Conservation (phyloP, 2,329 filamentous ascomycete genomes). For the Penicillium concentricum region DNA sequence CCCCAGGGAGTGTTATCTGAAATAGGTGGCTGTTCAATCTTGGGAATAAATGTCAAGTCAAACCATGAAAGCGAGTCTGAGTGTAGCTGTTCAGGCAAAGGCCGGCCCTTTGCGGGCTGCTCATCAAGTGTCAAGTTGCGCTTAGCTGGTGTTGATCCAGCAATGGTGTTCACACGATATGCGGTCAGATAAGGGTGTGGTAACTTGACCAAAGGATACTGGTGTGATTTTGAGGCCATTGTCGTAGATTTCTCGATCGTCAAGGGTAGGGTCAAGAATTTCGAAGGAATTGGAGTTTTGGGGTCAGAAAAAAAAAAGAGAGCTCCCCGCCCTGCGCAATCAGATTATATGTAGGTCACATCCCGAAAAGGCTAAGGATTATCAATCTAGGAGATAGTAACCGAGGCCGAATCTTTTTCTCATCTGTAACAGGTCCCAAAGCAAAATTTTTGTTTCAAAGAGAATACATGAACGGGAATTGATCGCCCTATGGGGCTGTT, state of each 20-base stretch:
- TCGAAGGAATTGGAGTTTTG: neutral
- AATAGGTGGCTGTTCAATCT: conserved; percentile 17
- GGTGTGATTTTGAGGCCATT: conserved; percentile 15
- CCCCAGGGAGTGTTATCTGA: conserved; percentile 41
- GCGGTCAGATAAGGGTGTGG: conserved; percentile 49
- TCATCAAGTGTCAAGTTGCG: conserved; percentile 37
- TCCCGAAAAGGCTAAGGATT: neutral
- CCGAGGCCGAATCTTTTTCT: neutral
- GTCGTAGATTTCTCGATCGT: neutral
- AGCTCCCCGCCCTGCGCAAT: neutral
- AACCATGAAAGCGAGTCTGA: conserved; percentile 38
- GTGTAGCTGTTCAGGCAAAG: conserved; percentile 42
- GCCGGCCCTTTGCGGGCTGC: conserved; percentile 28
- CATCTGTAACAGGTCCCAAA: neutral
- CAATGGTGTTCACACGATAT: conserved; percentile 39
- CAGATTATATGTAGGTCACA: conserved; percentile 3
- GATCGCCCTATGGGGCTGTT: neutral
- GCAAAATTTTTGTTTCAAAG: neutral
- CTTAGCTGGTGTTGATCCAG: conserved; percentile 27
- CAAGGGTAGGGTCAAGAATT: neutral
- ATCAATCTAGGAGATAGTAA: conserved; percentile 1
- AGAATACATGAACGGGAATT: too few species aligned
- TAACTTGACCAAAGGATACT: conserved; percentile 45
- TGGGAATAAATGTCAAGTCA: conserved; percentile 30
- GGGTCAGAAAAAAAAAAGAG: neutral